These are phyloP conservation scores for Umbelopsis ramanniana DNA, from an alignment of 192 early-diverging fungal genomes.

Conservation along the genomic window DNA sequence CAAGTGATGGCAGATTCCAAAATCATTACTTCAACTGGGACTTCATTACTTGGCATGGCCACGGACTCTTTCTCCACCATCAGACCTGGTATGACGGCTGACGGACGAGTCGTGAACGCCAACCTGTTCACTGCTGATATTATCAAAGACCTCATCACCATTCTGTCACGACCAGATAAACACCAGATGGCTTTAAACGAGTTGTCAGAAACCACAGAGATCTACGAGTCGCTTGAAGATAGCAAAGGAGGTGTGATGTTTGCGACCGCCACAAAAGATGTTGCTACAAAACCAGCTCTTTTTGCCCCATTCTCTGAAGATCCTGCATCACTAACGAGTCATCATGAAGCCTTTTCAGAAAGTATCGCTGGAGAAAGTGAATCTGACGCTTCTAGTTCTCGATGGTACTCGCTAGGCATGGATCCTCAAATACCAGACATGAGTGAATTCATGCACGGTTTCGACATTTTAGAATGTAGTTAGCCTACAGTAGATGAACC, in stretches of 20 bases:
- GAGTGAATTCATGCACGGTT: constrained; percentile 13
- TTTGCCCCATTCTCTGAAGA: constrained; percentile 7
- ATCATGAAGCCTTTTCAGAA: background rate
- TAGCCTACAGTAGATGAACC: background rate
- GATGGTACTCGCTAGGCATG: constrained; percentile 28
- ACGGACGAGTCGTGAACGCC: constrained; percentile 19
- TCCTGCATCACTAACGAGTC: background rate
- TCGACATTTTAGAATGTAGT: constrained; percentile 23
- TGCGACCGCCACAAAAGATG: constrained; percentile 1
- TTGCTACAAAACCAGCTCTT: background rate
- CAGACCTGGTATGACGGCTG: constrained; percentile 23
- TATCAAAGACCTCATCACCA: constrained; percentile 15
- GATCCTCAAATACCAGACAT: constrained; percentile 27
- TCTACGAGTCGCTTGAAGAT: constrained; percentile 6
- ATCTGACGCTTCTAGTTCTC: background rate
- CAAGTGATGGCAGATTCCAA: background rate
- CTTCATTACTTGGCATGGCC: background rate
- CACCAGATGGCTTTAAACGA: background rate
- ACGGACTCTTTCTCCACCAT: constrained; percentile 7
- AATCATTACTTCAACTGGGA: background rate
- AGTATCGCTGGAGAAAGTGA: background rate
- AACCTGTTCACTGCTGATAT: constrained; percentile 24
- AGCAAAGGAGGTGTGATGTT: constrained; percentile 22
- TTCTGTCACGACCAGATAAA: background rate
- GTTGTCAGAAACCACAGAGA: background rate